phyloP scores from a whole-genome alignment of 2,329 filamentous ascomycete genomes.

The Clonostachys rhizophaga region DNA sequence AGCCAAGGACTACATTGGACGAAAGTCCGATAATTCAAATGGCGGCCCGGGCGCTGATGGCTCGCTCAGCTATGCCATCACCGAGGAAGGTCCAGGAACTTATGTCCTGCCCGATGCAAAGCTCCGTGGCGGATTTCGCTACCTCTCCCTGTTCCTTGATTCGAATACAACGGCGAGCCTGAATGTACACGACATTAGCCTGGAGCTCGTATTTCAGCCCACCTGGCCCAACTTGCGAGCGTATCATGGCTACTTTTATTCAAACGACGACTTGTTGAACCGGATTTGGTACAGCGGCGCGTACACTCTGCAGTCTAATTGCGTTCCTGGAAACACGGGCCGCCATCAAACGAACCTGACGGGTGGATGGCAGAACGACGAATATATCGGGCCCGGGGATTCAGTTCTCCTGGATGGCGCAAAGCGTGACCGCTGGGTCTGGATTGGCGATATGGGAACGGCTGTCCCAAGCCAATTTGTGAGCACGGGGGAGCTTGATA shows the following conservation, averaged over 20 bases:
- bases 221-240: constrained; percentile 40
- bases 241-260: constrained; percentile 51
- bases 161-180: background rate
- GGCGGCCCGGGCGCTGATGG: background rate
- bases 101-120: background rate
- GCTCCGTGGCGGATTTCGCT: background rate
- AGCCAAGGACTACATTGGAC: background rate
- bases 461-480: constrained; percentile 48
- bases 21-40: background rate
- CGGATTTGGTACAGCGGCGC: constrained; percentile 47
- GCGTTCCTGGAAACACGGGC: constrained; percentile 16
- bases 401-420: constrained; percentile 44
- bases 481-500: constrained; percentile 46
- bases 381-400: constrained; percentile 19
- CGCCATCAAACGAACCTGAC: constrained; percentile 6
- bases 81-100: background rate
- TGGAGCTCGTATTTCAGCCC: constrained; percentile 31
- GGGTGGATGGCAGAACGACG: constrained; percentile 21
- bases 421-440: constrained; percentile 55
- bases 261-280: constrained; percentile 43
- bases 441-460: constrained; percentile 58
- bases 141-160: background rate
- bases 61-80: background rate
- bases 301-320: constrained; percentile 30
- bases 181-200: background rate